Percentiles rank a stretch among this genome's conserved stretches.
phyloP scores from a whole-genome alignment of 352 stramenopile species.

The Phytophthora melonis region DNA sequence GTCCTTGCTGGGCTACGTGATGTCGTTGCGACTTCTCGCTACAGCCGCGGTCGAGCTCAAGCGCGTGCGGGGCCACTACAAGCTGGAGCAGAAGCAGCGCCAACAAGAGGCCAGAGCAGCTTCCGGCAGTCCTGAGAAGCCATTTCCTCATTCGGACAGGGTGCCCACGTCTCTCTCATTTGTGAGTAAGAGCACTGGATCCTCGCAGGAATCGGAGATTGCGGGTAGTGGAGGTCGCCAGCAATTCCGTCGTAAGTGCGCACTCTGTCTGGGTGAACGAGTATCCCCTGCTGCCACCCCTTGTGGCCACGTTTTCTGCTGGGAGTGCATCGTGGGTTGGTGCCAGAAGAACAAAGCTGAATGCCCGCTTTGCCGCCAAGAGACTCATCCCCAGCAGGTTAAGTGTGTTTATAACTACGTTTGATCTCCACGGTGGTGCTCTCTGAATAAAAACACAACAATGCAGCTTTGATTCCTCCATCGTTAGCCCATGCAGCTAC shows the following conservation, averaged over 20 bases:
- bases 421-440: constrained; percentile 39
- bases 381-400: constrained; percentile 90
- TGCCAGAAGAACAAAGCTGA: constrained; percentile 93
- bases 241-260: constrained; percentile 73
- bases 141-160: constrained; percentile 48
- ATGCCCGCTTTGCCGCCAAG: constrained; percentile 90
- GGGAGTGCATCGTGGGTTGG: constrained; percentile 94
- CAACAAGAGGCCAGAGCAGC: constrained; percentile 39
- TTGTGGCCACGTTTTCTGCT: constrained; percentile 93
- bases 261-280: constrained; percentile 86
- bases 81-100: constrained; percentile 55
- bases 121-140: constrained; percentile 11
- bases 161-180: constrained; percentile 48
- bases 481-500: not conserved
- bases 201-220: not conserved
- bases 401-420: constrained; percentile 93
- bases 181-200: not conserved
- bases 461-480: constrained; percentile 37
- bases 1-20: constrained; percentile 83
- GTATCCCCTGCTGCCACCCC: constrained; percentile 81
- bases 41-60: constrained; percentile 66
- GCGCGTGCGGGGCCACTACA: constrained; percentile 54
- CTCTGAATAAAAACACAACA: constrained; percentile 34
- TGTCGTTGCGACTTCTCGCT: constrained; percentile 69
- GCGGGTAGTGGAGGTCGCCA: constrained; percentile 10